phyloP scores from a whole-genome alignment of 2,329 filamentous ascomycete species.

The Microascus cirrosus region DNA sequence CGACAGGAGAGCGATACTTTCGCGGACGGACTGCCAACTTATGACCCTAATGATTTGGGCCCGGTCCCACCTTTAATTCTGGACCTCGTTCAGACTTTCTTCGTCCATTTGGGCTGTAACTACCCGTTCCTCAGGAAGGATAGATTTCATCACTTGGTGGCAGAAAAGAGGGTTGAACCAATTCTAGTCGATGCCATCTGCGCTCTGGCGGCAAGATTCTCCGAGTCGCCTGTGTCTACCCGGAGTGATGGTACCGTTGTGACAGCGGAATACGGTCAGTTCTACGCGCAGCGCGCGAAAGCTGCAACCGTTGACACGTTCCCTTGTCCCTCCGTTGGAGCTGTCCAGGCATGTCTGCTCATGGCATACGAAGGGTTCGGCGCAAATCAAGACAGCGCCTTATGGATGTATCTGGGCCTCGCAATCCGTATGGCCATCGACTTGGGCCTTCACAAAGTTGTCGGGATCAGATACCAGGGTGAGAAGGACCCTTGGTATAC shows the following conservation, averaged over 20 bases:
- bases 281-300: slow-evolving; percentile 74
- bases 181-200: slow-evolving; percentile 84
- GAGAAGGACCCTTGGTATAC: slow-evolving; percentile 38
- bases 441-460: slow-evolving; percentile 69
- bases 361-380: slow-evolving; percentile 87
- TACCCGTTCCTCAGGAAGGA: slow-evolving; percentile 71
- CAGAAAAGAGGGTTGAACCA: slow-evolving; percentile 70
- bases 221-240: slow-evolving; percentile 44
- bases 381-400: slow-evolving; percentile 73
- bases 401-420: slow-evolving; percentile 90
- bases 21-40: slow-evolving; percentile 54
- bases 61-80: slow-evolving; percentile 67
- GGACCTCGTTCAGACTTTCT: slow-evolving; percentile 70
- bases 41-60: slow-evolving; percentile 59
- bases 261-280: slow-evolving; percentile 59
- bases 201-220: slow-evolving; percentile 72
- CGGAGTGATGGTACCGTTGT: slow-evolving; percentile 35
- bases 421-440: slow-evolving; percentile 76
- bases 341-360: slow-evolving; percentile 72
- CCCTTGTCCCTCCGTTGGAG: slow-evolving; percentile 69
- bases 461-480: slow-evolving; percentile 57
- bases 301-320: slow-evolving; percentile 75
- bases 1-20: slow-evolving; percentile 24
- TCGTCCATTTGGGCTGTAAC: slow-evolving; percentile 70
- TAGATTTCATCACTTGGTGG: slow-evolving; percentile 63